Base-by-base conservation (phyloP, 2,329 filamentous ascomycete species). In the Pleurostoma richardsiae region DNA sequence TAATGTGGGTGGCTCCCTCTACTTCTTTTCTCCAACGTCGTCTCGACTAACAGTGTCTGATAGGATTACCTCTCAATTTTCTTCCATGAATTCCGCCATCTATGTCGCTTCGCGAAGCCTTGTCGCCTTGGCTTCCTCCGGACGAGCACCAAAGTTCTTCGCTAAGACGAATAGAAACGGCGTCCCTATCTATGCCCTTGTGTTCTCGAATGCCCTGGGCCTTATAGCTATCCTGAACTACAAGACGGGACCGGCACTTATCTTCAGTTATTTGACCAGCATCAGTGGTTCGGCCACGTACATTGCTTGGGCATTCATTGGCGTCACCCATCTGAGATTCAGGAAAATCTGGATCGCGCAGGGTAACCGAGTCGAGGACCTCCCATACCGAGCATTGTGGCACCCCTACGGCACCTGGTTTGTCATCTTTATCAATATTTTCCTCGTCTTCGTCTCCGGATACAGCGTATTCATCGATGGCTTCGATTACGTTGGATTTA, bases 351-450 rank as follows among this genome's bases (percentile, higher is more conserved):
- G 68, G 19, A 52, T 56, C 11, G 59, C 52, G 1, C 68, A 72
- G 46, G 65, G 64, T 4, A 56, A 69, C 38, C 57, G 59, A 11
- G 52, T 60, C 5, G 53, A 60, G 1, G 66, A 68, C 1, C 63
- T 81, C 0, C 77, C 77, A 0, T 80, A 70, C 56, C 61, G 60
- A 40, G 70, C 72, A 2, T 60, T 68, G 6, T 67, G 70, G 43
- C 78, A 79, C 51, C 75, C 76, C 0, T 80, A 69, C 50, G 73
- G 71, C 28, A 74, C 76, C 1, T 77, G 71, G 49, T 65, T 74
- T 30, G 73, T 70, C 5, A 61, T 79, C 3, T 54, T 58, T 30
- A 64, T 71, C 30, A 76, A 77, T 43, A 57, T 75, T 19, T 69
- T 72, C 46, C 64, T 80, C 4, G 66, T 77, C 2, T 70, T 77